These are phyloP conservation scores for Abrus precatorius DNA, from an alignment of 306 rosid species.

Conservation along the genomic window DNA sequence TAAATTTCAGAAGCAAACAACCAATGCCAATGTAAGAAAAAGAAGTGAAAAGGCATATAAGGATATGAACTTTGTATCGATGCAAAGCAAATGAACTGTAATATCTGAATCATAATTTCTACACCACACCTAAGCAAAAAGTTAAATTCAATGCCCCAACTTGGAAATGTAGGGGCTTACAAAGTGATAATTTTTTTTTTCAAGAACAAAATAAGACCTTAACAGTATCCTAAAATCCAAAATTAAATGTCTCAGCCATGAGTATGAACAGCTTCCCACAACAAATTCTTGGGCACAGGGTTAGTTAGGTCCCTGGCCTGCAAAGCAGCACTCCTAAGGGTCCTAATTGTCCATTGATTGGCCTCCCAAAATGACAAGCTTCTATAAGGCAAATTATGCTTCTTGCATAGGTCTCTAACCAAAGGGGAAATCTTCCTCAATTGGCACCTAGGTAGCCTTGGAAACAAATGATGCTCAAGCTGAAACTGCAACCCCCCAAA, in stretches of 20 bases:
- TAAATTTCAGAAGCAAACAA: neutral
- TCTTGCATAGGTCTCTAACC: conserved; percentile 68
- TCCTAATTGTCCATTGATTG: conserved; percentile 56
- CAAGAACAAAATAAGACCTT: conserved; percentile 6
- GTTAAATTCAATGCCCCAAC: conserved; percentile 27
- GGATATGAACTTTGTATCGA: conserved; percentile 35
- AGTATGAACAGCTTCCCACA: conserved; percentile 75
- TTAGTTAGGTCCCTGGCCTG: conserved; percentile 50
- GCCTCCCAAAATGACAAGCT: conserved; percentile 68
- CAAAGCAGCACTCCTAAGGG: conserved; percentile 61
- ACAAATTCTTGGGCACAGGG: conserved; percentile 60
- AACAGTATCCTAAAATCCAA: conserved; percentile 13
- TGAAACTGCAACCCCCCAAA: conserved; percentile 73
- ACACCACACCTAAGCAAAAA: conserved; percentile 10
- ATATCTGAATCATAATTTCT: conserved; percentile 32
- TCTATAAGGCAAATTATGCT: conserved; percentile 69
- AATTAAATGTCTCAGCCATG: conserved; percentile 52
- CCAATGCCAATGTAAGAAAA: neutral
- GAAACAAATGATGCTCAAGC: conserved; percentile 67
- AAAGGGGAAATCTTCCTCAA: conserved; percentile 67
- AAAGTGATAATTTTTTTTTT: neutral
- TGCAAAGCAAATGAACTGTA: conserved; percentile 9
- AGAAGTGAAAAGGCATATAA: neutral
- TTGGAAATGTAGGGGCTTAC: neutral
- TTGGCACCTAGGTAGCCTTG: conserved; percentile 65